Evolutionary conservation across 1,139 yeast genomes (phyloP).

Genomic region (Spencermartinsiella ligniputridi): DNA sequence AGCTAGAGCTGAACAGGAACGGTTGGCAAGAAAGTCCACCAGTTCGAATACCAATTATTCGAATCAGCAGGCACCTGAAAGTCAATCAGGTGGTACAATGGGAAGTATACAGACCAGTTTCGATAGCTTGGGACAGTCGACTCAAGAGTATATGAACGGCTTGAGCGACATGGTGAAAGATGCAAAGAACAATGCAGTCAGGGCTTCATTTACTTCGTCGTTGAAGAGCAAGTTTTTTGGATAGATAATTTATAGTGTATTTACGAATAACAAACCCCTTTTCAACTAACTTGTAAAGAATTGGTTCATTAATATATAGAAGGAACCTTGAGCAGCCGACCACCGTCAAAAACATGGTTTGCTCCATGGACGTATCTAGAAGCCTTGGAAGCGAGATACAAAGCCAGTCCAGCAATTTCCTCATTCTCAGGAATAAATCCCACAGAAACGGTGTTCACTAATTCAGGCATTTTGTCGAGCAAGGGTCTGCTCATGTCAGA

Average conservation of each 20-base stretch:
- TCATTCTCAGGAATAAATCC: constrained; percentile 5
- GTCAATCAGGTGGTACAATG: constrained; percentile 21
- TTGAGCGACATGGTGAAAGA: constrained; percentile 28
- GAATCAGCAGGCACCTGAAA: constrained; percentile 7
- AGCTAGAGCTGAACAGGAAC: constrained; percentile 21
- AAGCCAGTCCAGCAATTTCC: constrained; percentile 10
- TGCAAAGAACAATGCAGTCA: constrained; percentile 26
- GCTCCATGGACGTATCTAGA: constrained; percentile 10
- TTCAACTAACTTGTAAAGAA: neutral
- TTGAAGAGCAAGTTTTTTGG: constrained; percentile 31
- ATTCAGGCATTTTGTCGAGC: neutral
- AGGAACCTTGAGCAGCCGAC: constrained; percentile 7
- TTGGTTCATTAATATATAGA: neutral
- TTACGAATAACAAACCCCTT: neutral
- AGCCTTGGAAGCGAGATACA: constrained; percentile 9
- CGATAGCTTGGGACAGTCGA: constrained; percentile 31
- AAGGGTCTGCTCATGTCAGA: constrained; percentile 9
- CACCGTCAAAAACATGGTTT: constrained; percentile 11
- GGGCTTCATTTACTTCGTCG: constrained; percentile 28
- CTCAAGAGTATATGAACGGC: constrained; percentile 30
- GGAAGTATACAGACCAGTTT: constrained; percentile 30
- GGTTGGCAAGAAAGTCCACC: constrained; percentile 11
- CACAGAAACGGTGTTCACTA: constrained; percentile 7
- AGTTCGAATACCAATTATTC: neutral
- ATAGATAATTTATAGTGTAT: constrained; percentile 1